A percentile compares a stretch with the other conserved stretches of the same genome.
Conservation (phyloP, 192 early-diverging fungal species). For the Entomortierella parvispora region DNA sequence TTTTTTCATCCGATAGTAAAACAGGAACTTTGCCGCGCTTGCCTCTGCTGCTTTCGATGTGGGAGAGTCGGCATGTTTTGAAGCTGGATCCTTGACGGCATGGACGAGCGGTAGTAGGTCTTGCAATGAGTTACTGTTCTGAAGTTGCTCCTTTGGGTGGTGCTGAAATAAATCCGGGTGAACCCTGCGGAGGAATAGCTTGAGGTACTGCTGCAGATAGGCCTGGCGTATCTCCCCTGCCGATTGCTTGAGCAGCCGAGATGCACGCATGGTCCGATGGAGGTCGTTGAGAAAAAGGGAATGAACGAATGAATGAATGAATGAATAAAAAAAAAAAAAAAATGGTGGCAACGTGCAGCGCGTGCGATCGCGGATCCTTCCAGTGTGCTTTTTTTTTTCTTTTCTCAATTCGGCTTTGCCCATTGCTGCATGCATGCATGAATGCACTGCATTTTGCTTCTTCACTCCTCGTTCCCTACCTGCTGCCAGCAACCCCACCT, state of each 20-base stretch:
- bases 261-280: too few relatives aligned
- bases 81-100: slow-evolving; percentile 5
- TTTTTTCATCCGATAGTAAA: slow-evolving; percentile 22
- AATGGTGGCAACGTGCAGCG: not conserved
- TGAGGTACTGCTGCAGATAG: slow-evolving; percentile 40
- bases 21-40: slow-evolving; percentile 9
- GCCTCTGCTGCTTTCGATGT: too few relatives aligned
- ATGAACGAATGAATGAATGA: not conserved
- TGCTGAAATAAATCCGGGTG: slow-evolving; percentile 47
- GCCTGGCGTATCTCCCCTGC: slow-evolving; percentile 7
- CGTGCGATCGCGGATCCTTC: not conserved
- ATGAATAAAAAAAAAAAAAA: slow-evolving; percentile 1
- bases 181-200: slow-evolving; percentile 31
- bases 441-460: too few relatives aligned
- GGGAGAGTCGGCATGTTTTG: too few relatives aligned
- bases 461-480: too few relatives aligned
- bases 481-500: too few relatives aligned
- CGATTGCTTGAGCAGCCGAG: not conserved
- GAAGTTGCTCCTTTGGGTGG: slow-evolving; percentile 45
- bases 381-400: not conserved
- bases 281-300: too few relatives aligned
- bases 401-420: too few relatives aligned
- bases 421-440: too few relatives aligned
- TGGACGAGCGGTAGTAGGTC: slow-evolving; percentile 26
- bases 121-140: slow-evolving; percentile 37